Percentiles rank a stretch among this genome's conserved stretches.
Conservation (phyloP, 495 filamentous ascomycete species). For the Aspergillus heteromorphus region DNA sequence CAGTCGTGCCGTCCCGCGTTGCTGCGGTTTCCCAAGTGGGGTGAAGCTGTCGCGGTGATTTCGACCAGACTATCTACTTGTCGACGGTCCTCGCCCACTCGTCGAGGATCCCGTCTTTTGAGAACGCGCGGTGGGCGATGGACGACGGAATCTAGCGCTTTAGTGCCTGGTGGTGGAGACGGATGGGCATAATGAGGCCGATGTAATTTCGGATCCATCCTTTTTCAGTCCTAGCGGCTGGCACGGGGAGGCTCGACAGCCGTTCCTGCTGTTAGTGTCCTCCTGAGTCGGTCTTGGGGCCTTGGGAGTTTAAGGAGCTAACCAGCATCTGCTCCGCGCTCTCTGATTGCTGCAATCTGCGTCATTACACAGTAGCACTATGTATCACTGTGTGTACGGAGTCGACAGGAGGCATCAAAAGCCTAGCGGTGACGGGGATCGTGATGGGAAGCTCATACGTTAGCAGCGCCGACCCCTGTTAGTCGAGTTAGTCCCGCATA, state of each 20-base stretch:
- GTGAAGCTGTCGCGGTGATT: conserved; percentile 1
- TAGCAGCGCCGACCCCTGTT: neutral
- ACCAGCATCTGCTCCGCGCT: too few relatives aligned
- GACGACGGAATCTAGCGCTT: neutral
- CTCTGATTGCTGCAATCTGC: too few relatives aligned
- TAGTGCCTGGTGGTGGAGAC: neutral
- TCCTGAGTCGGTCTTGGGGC: neutral
- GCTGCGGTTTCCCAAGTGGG: conserved; percentile 8
- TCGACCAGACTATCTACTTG: too few relatives aligned
- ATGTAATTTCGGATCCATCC: neutral
- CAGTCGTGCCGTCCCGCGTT: conserved; percentile 13
- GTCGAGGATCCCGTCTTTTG: conserved; percentile 1
- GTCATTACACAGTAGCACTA: too few relatives aligned
- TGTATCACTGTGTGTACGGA: too few relatives aligned
- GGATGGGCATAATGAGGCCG: neutral
- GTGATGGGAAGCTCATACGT: neutral
- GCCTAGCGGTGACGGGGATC: neutral
- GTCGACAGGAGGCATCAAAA: too few relatives aligned
- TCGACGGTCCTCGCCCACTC: neutral
- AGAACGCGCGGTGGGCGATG: conserved; percentile 2
- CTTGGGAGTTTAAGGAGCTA: too few relatives aligned
- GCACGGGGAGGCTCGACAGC: neutral
- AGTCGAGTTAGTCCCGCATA: conserved; percentile 17
- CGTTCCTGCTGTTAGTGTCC: neutral
- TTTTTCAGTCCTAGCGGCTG: neutral